Evolutionary conservation across 495 filamentous ascomycete species (phyloP), one percentile per base, ranked within the genome.

Genomic region (Aeminium ludgeri): DNA sequence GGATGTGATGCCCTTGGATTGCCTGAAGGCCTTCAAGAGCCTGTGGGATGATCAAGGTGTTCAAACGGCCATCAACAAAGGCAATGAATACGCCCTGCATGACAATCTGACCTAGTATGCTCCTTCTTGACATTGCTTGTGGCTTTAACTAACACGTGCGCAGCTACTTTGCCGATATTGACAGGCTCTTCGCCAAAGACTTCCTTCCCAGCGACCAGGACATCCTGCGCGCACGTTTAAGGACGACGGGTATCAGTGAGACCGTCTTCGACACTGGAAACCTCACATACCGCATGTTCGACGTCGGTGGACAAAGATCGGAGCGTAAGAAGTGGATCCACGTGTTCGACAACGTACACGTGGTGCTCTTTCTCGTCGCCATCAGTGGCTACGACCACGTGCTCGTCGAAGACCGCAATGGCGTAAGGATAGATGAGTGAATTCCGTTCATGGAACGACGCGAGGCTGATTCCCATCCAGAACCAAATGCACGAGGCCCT

Each of bases 241-340:
- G 86, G 50, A 96, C 87, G 13, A 96, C 89, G 6, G 89, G 89
- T 53, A 97, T 97, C 46, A 97, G 86, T 29, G 89, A 97, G 60
- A 95, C 89, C 0, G 67, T 91, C 44, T 97, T 97, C 62, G 86
- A 94, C 58, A 69, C 96, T 17, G 86, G 87, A 20, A 75, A 86
- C 48, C 74, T 96, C 58, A 95, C 87, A 49, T 97, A 95, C 60
- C 77, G 86, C 38, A 97, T 97, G 89, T 95, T 96, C 65, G 89
- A 97, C 54, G 89, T 97, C 44, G 89, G 89, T 52, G 89, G 89
- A 38, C 89, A 97, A 60, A 68, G 89, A 50, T 96, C 91, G 17
- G 89, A 97, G 52, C 79, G 89, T 38, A 97, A 97, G 72, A 97
- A 97, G 62, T 97, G 89, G 89, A 95, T 97, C 49, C 89, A 97